Percentiles rank a stretch among this genome's conserved stretches.
Evolutionary conservation across 257 asterid species (phyloP).

Genomic region (Voacanga thouarsii): DNA sequence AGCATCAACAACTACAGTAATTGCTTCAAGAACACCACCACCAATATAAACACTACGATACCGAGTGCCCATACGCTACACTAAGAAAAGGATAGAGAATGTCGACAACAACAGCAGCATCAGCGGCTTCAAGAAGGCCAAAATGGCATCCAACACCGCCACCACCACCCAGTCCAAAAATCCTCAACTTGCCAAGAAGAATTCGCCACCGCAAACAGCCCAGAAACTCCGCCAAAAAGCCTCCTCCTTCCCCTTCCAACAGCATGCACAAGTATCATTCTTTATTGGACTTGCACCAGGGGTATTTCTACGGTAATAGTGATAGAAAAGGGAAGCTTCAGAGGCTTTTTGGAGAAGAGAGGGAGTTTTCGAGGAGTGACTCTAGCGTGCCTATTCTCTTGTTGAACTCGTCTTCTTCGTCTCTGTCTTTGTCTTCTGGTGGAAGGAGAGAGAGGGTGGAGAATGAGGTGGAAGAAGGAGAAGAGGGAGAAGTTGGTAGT

Average conservation of each 20-base stretch:
- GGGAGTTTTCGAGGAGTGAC: constrained; percentile 24
- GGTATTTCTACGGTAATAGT: constrained; percentile 1
- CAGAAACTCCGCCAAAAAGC: constrained; percentile 22
- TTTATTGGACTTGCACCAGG: constrained; percentile 29
- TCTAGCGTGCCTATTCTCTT: constrained; percentile 23
- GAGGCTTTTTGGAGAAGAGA: constrained; percentile 46
- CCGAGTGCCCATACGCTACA: neutral
- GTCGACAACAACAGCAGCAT: constrained; percentile 16
- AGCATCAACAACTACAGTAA: neutral
- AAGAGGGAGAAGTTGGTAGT: constrained; percentile 6
- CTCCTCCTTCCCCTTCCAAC: constrained; percentile 1
- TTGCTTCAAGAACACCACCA: neutral
- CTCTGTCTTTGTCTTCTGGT: neutral
- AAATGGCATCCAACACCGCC: constrained; percentile 71
- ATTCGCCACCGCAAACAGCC: constrained; percentile 53
- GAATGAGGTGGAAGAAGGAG: constrained; percentile 11
- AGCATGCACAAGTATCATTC: neutral
- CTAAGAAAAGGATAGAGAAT: constrained; percentile 7
- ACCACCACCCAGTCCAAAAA: constrained; percentile 78
- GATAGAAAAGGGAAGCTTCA: constrained; percentile 38
- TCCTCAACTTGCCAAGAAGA: constrained; percentile 69
- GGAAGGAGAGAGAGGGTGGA: constrained; percentile 58
- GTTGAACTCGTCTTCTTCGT: constrained; percentile 23
- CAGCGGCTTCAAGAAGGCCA: constrained; percentile 35
- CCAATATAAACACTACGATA: neutral